Evolutionary conservation across 371 early-diverging fungal species (phyloP).

Genomic region (Zopfochytrium polystomum): DNA sequence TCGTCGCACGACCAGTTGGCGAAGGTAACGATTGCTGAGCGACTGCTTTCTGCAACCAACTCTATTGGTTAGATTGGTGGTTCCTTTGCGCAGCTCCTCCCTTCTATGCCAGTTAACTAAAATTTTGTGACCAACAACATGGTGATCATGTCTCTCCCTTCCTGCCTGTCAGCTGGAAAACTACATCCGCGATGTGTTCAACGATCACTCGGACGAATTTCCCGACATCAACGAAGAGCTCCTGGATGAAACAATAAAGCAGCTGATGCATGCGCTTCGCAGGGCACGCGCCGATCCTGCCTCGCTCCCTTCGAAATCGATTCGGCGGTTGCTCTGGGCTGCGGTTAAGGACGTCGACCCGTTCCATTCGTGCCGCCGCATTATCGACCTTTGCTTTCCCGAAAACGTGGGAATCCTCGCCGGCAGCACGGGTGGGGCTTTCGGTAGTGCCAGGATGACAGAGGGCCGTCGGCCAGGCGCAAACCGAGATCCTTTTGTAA

Average conservation of each 20-base stretch:
- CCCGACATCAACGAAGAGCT: conserved; percentile 3
- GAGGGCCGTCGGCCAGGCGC: too few relatives aligned
- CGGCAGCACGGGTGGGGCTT: too few relatives aligned
- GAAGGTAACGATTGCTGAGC: background rate
- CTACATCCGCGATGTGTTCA: background rate
- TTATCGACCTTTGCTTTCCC: conserved; percentile 22
- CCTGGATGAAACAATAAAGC: background rate
- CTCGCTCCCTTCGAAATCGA: background rate
- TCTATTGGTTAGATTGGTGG: background rate
- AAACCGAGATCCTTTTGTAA: too few relatives aligned
- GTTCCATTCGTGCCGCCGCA: conserved; percentile 1
- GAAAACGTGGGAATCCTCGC: conserved; percentile 13
- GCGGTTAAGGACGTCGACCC: conserved; percentile 14
- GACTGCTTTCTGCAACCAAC: background rate
- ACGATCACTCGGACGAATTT: background rate
- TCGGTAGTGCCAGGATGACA: too few relatives aligned
- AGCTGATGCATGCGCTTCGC: background rate
- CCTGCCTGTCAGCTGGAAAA: background rate
- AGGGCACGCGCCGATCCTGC: background rate
- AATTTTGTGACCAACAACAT: background rate
- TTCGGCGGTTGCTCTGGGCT: conserved; percentile 11
- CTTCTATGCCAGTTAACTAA: background rate
- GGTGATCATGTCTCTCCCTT: too few relatives aligned
- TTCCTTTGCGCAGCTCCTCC: background rate
- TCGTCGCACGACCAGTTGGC: background rate